Conservation (phyloP, 2,329 filamentous ascomycete genomes). For the Cladophialophora yegresii region DNA sequence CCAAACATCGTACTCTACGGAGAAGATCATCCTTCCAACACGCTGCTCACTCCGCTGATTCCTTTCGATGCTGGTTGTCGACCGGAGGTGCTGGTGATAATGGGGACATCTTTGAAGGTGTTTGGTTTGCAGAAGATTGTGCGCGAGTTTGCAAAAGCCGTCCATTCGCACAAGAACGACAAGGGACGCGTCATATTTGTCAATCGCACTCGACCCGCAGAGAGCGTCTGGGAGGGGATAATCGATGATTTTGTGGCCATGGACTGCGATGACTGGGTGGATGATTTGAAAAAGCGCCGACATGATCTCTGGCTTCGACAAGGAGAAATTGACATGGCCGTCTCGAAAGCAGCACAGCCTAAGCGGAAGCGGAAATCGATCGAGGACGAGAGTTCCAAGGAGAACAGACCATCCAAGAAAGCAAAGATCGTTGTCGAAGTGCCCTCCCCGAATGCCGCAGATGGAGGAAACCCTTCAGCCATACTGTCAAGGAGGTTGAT, state of each 20-base stretch:
- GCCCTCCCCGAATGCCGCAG: background rate
- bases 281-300: constrained; percentile 61
- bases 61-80: constrained; percentile 66
- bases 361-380: constrained; percentile 35
- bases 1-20: constrained; percentile 75
- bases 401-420: constrained; percentile 27
- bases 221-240: constrained; percentile 71
- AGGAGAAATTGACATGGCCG: constrained; percentile 36
- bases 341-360: constrained; percentile 31
- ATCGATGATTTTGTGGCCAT: constrained; percentile 75
- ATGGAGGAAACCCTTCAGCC: background rate
- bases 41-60: constrained; percentile 67
- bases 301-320: constrained; percentile 58
- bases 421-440: constrained; percentile 29
- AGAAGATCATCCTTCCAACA: constrained; percentile 69
- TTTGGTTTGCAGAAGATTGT: constrained; percentile 72
- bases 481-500: constrained; percentile 15
- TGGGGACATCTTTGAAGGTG: constrained; percentile 70
- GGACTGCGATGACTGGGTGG: constrained; percentile 74
- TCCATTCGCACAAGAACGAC: constrained; percentile 60
- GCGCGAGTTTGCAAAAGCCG: constrained; percentile 69
- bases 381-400: constrained; percentile 17
- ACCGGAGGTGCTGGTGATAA: constrained; percentile 68
- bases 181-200: constrained; percentile 69
- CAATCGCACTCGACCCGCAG: constrained; percentile 70